Evolutionary conservation across 2,329 filamentous ascomycete genomes (phyloP).

Genomic region (Penicillium sp.): DNA sequence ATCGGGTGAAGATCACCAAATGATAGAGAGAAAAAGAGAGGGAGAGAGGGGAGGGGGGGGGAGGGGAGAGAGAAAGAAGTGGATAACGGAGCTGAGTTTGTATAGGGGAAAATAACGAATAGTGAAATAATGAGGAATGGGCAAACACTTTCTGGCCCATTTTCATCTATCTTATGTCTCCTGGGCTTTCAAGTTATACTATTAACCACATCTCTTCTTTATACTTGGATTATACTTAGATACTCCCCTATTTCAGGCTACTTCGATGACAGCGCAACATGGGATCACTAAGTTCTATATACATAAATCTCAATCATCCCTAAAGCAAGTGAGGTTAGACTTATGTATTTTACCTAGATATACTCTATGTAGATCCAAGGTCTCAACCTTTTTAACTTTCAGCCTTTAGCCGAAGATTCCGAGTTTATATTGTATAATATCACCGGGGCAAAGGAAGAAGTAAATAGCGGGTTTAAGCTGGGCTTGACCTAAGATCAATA

Average conservation of each 20-base stretch:
- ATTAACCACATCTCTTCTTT: not conserved
- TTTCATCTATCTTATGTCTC: not conserved
- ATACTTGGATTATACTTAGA: not conserved
- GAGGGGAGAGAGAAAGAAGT: slow-evolving; percentile 15
- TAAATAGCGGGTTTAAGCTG: not conserved
- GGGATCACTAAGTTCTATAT: not conserved
- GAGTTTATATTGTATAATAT: slow-evolving; percentile 1
- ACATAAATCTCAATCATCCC: not conserved
- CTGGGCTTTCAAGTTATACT: not conserved
- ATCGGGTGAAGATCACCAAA: not conserved
- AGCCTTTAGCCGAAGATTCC: slow-evolving; percentile 11
- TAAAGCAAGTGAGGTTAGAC: not conserved
- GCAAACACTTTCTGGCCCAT: not conserved
- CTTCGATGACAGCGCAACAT: not conserved
- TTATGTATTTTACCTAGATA: not conserved
- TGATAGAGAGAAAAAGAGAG: not conserved
- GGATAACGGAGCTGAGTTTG: slow-evolving; percentile 22
- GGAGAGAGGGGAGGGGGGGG: slow-evolving; percentile 9
- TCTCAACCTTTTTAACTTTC: not conserved
- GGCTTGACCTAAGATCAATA: not conserved
- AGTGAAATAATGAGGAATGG: slow-evolving; percentile 3
- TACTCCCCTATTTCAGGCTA: not conserved
- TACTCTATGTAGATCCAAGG: not conserved
- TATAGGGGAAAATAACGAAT: slow-evolving; percentile 12
- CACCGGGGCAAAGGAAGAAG: slow-evolving; percentile 7